phyloP scores from a whole-genome alignment of 2,329 filamentous ascomycete species.

The Verticillium albo-atrum region DNA sequence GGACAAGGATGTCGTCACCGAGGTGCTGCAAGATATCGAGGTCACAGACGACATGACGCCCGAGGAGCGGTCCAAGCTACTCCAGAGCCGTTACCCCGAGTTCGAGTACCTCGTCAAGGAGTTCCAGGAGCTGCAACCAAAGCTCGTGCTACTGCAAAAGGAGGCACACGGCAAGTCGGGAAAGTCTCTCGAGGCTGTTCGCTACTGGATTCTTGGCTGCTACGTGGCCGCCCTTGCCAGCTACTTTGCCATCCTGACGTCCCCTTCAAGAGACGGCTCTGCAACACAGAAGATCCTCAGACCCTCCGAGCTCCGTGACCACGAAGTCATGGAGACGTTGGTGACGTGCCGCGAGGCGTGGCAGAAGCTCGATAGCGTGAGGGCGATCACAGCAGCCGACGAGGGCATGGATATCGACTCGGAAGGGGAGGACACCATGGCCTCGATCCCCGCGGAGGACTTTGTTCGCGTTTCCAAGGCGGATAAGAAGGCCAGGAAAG shows the following conservation, averaged over 20 bases:
- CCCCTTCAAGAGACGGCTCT: constrained; percentile 59
- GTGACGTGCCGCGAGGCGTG: constrained; percentile 77
- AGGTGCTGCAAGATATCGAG: constrained; percentile 79
- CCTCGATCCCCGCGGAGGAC: constrained; percentile 17
- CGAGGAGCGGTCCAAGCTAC: constrained; percentile 69
- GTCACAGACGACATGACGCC: constrained; percentile 74
- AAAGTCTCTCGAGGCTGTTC: constrained; percentile 59
- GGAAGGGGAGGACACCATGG: constrained; percentile 24
- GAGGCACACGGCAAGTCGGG: constrained; percentile 48
- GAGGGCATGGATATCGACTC: constrained; percentile 26
- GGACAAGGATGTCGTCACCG: constrained; percentile 64
- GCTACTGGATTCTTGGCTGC: constrained; percentile 75
- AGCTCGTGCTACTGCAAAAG: constrained; percentile 54
- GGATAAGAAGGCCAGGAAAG: constrained; percentile 34
- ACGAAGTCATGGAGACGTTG: constrained; percentile 84
- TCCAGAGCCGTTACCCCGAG: constrained; percentile 83
- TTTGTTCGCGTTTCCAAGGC: constrained; percentile 17
- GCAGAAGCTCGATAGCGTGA: constrained; percentile 67
- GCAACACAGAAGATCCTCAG: constrained; percentile 57
- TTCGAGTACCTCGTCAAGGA: constrained; percentile 84
- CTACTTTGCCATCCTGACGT: constrained; percentile 93
- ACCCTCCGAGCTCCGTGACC: constrained; percentile 77
- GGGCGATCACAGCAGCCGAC: constrained; percentile 33
- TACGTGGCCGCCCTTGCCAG: constrained; percentile 85
- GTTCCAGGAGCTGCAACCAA: constrained; percentile 66